phyloP scores from a whole-genome alignment of 2,329 filamentous ascomycete genomes.

The Fusarium tricinctum region DNA sequence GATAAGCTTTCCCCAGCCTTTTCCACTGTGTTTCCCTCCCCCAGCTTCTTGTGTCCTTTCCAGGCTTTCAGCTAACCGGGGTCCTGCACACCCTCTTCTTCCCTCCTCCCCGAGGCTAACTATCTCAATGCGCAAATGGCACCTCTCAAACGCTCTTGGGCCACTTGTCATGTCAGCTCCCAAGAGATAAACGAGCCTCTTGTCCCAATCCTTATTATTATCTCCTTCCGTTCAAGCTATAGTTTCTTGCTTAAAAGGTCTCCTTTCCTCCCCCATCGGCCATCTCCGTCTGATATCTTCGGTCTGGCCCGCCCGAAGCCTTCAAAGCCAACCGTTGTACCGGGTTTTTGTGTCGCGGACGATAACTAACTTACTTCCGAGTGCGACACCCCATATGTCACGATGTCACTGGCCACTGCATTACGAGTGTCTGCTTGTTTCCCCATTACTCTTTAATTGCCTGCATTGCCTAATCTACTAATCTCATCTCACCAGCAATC shows the following conservation, averaged over 20 bases:
- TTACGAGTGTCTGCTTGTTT: neutral
- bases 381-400: neutral
- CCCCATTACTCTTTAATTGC: neutral
- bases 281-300: conserved; percentile 35
- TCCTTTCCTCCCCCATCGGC: conserved; percentile 11
- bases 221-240: conserved; percentile 34
- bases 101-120: neutral
- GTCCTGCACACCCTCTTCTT: conserved; percentile 23
- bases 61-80: conserved; percentile 16
- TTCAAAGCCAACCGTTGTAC: conserved; percentile 13
- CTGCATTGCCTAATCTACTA: conserved; percentile 7
- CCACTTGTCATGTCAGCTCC: conserved; percentile 11
- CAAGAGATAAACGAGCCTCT: conserved; percentile 11
- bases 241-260: neutral
- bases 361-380: neutral
- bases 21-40: neutral
- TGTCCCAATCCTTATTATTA: neutral
- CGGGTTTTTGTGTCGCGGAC: neutral
- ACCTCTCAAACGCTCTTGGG: neutral
- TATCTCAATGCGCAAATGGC: neutral
- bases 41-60: conserved; percentile 10
- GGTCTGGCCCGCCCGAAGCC: conserved; percentile 25
- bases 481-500: neutral
- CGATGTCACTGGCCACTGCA: neutral
- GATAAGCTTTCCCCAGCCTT: conserved; percentile 15